Conservation (phyloP, 2,329 filamentous ascomycete species). For the Verticillium tricorpus region DNA sequence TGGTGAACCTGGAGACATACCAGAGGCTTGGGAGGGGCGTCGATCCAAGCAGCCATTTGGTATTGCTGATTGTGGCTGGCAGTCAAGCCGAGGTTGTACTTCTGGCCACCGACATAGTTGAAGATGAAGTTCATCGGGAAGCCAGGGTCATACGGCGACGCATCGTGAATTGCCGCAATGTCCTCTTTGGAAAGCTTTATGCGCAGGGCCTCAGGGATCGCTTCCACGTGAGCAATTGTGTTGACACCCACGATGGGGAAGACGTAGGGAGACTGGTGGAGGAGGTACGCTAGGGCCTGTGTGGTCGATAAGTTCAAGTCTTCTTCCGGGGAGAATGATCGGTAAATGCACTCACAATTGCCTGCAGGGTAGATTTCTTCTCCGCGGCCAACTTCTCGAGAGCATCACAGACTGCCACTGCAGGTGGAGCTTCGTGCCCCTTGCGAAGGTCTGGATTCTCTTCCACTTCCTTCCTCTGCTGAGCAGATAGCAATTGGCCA, state of each 20-base stretch:
- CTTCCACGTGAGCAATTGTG: constrained; percentile 56
- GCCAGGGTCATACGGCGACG: constrained; percentile 47
- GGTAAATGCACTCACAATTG: constrained; percentile 17
- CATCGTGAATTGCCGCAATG: constrained; percentile 50
- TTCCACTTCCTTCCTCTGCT: constrained; percentile 21
- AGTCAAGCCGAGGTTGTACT: constrained; percentile 5
- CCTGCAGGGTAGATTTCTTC: constrained; percentile 4
- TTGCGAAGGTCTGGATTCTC: constrained; percentile 3
- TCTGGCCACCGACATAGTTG: neutral
- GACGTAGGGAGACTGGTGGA: constrained; percentile 55
- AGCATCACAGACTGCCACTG: constrained; percentile 1
- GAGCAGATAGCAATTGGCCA: constrained; percentile 41
- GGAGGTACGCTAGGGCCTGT: constrained; percentile 48
- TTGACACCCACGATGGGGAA: constrained; percentile 58
- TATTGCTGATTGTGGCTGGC: neutral
- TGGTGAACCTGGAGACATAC: neutral
- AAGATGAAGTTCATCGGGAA: constrained; percentile 37
- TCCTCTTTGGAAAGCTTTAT: constrained; percentile 49
- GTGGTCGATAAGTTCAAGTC: too few species aligned
- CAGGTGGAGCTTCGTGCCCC: neutral
- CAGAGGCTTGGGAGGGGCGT: constrained; percentile 3
- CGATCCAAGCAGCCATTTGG: constrained; percentile 1
- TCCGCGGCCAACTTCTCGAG: constrained; percentile 9
- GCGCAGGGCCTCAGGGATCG: constrained; percentile 53
- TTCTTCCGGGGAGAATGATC: too few species aligned